Evolutionary conservation across 345 rosid species (phyloP), one percentile per base, ranked within the genome.

Genomic region (Salix viminalis): DNA sequence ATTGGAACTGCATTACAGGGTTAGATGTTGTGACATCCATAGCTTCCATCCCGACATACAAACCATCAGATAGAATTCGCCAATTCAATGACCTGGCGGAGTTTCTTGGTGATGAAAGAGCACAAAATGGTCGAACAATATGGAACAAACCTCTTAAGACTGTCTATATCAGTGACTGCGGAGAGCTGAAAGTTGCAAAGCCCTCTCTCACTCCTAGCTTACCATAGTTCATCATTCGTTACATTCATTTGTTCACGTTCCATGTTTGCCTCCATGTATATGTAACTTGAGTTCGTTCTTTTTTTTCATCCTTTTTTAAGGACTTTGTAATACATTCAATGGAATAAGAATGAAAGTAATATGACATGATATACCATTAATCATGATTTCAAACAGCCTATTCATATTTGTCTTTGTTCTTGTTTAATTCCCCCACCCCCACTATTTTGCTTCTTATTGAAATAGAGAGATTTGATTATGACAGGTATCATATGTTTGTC

Each of bases 101-200:
- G 83, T 91, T 92, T 62, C 46, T 94, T 2, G 97, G 98, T 71
- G 97, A 94, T 26, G 96, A 92, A 52, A 92, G 97, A 86, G 98
- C 97, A 0, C 91, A 88, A 76, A 89, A 82, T 46, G 97, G 95
- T 21, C 84, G 98, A 7, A 74, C 91, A 0, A 83, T 79, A 28
- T 94, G 97, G 97, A 88, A 92, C 75, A 86, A 81, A 76, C 98
- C 98, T 71, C 90, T 91, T 6, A 94, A 87, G 82, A 87, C 97
- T 7, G 87, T 91, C 60, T 92, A 56, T 66, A 89, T 94, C 76
- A 91, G 91, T 61, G 85, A 85, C 61, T 92, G 97, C 66, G 98
- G 97, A 6, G 97, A 90, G 85, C 89, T 92, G 68, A 88, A 87
- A 82, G 96, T 90, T 23, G 83, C 97, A 10, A 88, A 87, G 46